Base-by-base conservation (phyloP, 169 alveolate genomes). In the Theileria sp. region DNA sequence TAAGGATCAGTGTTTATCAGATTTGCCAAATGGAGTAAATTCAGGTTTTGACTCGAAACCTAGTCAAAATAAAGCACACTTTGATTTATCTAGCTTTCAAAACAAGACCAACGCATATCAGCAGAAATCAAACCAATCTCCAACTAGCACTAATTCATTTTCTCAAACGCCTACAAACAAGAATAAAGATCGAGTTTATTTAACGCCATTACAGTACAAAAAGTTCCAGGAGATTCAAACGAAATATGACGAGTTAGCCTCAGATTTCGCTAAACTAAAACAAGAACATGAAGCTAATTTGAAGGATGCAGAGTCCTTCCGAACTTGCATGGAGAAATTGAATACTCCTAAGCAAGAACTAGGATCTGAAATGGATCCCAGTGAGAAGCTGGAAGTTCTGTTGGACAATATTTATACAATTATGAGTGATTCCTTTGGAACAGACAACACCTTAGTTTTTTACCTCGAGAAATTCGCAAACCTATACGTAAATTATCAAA, bases 391-490 rank as follows among this genome's bases (percentile, higher is more conserved):
- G 60, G 89, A 83, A 64, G 66, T 64, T 34, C 38, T 83, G 49
- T 51, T 83, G 83, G 86, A 77, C 62, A 54, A 76, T 51, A 68
- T 83, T 19, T 83, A 83, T 62, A 13, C 86, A 1, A 36, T 74
- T 28, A 54, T 78, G 51, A 56, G 86, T 26, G 89, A 83, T 23
- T 54, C 86, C 34, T 83, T 83, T 72, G 89, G 89, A n/a, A 62
- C 86, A 9, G 89, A 83, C 66, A 83, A 83, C 82, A 65, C 80
- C 23, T 62, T 83, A 17, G 80, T 82, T 25, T 49, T 71, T 70
- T 62, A 69, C 28, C 74, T 83, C 25, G 89, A 83, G 77, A 82
- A 83, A 38, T 64, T 77, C 72, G 89, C 89, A n/a, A 75, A 83
- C 78, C 25, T 83, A 2, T 83, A 83, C 68, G 75, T 83, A 60